Base-by-base conservation (phyloP, 1,284 basidiomycete genomes). In the Erythrobasidium hasegawianum region DNA sequence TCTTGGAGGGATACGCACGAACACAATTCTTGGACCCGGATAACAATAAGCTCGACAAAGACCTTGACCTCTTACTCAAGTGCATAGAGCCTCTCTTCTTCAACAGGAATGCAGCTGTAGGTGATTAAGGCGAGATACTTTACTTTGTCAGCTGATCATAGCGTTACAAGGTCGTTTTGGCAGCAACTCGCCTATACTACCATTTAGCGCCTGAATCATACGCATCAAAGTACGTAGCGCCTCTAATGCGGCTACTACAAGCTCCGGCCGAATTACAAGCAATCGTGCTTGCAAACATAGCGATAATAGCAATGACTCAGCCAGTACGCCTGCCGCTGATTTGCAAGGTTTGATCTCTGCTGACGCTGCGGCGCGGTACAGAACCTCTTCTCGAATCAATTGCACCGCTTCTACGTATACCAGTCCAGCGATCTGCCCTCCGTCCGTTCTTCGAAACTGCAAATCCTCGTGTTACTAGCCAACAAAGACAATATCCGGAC, bases 21-120 rank as follows among this genome's bases (percentile, higher is more conserved):
- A 83, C 83, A 0, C 93, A 95, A 88, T 82, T 96, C 43, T 81
- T 87, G 29, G 84, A 87, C 71, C 90, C 92, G 1, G 79, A 80
- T 4, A 68, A 77, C 33, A 75, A 75, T 22, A 59, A 71, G 47
- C 74, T 86, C 1, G 92, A 95, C 72, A 76, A 81, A 26, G 81
- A 81, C 68, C 77, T 95, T 27, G 83, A 86, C 59, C 80, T 95
- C 53, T 81, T 95, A 3, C 77, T 96, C n/a, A 81, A 82, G 26
- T 86, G 83, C 40, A 81, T 85, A 0, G 85, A 87, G 69, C 87
- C 89, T 3, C 80, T 95, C 7, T 85, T 95, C 70, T 86, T 88
- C 73, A 91, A 88, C 54, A 81, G 86, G 57, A 96, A 95, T 75
- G 85, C 92, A 13, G 88, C 91, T 8, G 92, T 91, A 72, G 70